Evolutionary conservation across 768 basidiomycete species (phyloP).

Genomic region (Phaeotremella fagi): DNA sequence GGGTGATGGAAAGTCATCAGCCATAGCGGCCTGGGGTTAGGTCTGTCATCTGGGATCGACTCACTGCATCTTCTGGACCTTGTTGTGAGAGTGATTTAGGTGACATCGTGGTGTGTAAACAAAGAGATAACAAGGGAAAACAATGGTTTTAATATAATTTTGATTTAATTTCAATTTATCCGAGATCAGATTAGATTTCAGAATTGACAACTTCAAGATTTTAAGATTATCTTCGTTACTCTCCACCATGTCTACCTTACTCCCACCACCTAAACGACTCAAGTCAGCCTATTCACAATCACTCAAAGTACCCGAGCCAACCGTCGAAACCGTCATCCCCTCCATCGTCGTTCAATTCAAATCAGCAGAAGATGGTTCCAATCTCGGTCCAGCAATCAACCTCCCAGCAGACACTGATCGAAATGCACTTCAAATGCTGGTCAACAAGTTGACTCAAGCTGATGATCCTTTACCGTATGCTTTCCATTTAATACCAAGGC

Average conservation of each 20-base stretch:
- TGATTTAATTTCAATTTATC: background rate
- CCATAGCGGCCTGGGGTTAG: conserved; percentile 19
- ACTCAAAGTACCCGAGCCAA: conserved; percentile 47
- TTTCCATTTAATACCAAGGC: conserved; percentile 64
- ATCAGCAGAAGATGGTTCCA: conserved; percentile 73
- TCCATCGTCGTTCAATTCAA: conserved; percentile 88
- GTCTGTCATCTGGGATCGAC: conserved; percentile 1
- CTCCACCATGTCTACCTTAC: conserved; percentile 66
- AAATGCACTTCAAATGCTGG: conserved; percentile 77
- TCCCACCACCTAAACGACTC: conserved; percentile 83
- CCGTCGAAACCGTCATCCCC: conserved; percentile 52
- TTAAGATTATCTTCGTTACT: background rate
- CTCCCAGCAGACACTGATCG: conserved; percentile 80
- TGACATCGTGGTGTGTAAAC: background rate
- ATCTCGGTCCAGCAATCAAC: conserved; percentile 80
- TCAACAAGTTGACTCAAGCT: conserved; percentile 67
- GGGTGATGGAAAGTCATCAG: conserved; percentile 37
- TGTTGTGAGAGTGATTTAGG: background rate
- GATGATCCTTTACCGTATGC: conserved; percentile 89
- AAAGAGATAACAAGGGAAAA: background rate
- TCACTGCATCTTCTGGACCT: conserved; percentile 28
- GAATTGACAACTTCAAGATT: background rate
- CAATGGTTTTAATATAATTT: background rate
- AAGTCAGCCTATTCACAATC: conserved; percentile 57
- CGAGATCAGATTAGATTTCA: background rate